These are phyloP conservation scores for Boletus coccyginus DNA, from an alignment of 768 basidiomycete genomes.

Conservation along the genomic window DNA sequence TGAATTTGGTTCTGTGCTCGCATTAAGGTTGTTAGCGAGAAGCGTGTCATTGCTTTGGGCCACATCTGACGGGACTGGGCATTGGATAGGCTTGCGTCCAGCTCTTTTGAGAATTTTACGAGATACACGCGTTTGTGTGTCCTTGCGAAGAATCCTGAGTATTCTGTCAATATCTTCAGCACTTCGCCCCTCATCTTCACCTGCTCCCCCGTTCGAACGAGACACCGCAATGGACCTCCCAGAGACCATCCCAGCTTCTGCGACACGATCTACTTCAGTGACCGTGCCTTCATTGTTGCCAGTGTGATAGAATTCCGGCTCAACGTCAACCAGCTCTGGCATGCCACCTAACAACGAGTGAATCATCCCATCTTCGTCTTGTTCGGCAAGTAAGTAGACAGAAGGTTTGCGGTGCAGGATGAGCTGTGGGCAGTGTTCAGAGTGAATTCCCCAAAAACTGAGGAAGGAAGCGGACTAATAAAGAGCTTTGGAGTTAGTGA, in stretches of 20 bases:
- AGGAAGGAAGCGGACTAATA: not conserved
- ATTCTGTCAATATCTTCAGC: not conserved
- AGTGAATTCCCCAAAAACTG: not conserved
- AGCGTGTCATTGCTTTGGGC: not conserved
- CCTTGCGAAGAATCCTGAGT: not conserved
- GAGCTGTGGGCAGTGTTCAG: constrained; percentile 45
- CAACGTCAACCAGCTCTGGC: constrained; percentile 43
- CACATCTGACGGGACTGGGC: not conserved
- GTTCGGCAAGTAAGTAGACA: constrained; percentile 55
- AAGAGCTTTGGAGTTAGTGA: not conserved
- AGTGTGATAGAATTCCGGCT: not conserved
- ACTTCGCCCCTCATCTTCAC: not conserved
- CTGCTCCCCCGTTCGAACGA: not conserved
- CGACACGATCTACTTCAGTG: not conserved
- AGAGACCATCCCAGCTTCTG: not conserved
- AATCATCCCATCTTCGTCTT: constrained; percentile 80
- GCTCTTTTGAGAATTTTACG: not conserved
- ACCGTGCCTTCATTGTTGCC: not conserved
- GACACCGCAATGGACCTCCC: not conserved
- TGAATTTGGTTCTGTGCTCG: not conserved
- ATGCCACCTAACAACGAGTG: constrained; percentile 70
- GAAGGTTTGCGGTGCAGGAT: constrained; percentile 71
- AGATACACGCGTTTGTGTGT: not conserved
- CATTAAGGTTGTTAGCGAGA: not conserved
- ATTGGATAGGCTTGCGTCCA: not conserved